Evolutionary conservation across 352 stramenopile species (phyloP).

Genomic region (Discostella stelligera): DNA sequence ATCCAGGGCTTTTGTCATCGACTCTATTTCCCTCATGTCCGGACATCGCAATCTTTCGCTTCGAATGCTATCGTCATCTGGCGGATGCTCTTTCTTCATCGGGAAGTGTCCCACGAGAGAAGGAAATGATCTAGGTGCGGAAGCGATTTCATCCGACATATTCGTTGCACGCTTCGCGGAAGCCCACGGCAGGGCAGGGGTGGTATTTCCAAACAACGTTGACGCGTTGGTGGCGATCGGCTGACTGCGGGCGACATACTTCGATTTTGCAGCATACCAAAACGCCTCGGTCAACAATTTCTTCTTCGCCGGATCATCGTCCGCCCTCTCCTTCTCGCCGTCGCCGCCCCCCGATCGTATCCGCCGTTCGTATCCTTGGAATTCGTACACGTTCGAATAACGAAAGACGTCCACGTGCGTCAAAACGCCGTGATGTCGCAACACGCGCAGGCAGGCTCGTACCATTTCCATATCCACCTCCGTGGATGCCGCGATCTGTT

Average conservation of each 20-base stretch:
- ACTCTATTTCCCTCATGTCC: slow-evolving; percentile 29
- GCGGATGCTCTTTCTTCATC: neutral
- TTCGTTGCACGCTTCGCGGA: neutral
- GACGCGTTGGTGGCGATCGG: too few species aligned
- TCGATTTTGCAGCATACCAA: slow-evolving; percentile 42
- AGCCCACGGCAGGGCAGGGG: neutral
- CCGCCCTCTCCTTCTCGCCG: neutral
- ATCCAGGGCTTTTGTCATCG: slow-evolving; percentile 56
- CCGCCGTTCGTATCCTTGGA: slow-evolving; percentile 37
- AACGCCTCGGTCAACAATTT: slow-evolving; percentile 52
- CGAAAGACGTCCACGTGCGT: slow-evolving; percentile 70
- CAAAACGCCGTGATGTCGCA: slow-evolving; percentile 71
- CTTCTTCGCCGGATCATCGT: slow-evolving; percentile 37
- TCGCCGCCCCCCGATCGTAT: neutral
- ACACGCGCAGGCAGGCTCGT: slow-evolving; percentile 64
- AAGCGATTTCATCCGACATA: neutral
- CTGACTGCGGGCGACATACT: slow-evolving; percentile 3
- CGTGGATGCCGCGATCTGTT: slow-evolving; percentile 63
- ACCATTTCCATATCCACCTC: slow-evolving; percentile 81
- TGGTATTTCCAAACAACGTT: neutral
- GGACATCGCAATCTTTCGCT: neutral
- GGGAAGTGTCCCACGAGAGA: neutral
- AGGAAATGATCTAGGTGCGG: neutral
- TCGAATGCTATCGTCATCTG: neutral
- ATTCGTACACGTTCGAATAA: slow-evolving; percentile 78